Conservation (phyloP, 495 filamentous ascomycete species). For the Penicillium steckii region DNA sequence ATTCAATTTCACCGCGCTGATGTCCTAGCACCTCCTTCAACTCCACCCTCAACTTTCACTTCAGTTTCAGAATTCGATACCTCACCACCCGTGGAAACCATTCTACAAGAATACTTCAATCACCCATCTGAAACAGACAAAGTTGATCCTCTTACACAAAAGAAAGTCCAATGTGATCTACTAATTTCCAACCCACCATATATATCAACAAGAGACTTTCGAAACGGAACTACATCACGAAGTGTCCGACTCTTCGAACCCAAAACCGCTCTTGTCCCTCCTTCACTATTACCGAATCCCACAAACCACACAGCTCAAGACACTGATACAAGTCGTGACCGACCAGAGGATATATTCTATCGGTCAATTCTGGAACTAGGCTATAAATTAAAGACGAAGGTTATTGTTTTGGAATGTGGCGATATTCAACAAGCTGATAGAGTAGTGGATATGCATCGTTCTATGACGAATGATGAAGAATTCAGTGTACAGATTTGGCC, state of each 20-base stretch:
- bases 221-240: slow-evolving; percentile 55
- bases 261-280: slow-evolving; percentile 70
- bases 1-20: slow-evolving; percentile 54
- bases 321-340: not conserved
- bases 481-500: slow-evolving; percentile 22
- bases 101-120: slow-evolving; percentile 8
- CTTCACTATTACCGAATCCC: no score
- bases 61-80: not conserved
- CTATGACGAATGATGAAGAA: slow-evolving; percentile 2
- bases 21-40: slow-evolving; percentile 53
- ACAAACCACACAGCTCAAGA: no score
- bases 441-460: slow-evolving; percentile 22
- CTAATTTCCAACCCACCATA: slow-evolving; percentile 91
- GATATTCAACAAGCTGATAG: slow-evolving; percentile 33
- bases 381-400: slow-evolving; percentile 16
- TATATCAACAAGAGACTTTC: slow-evolving; percentile 63
- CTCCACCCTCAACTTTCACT: not conserved
- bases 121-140: not conserved
- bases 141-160: not conserved
- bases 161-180: slow-evolving; percentile 56
- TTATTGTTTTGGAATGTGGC: slow-evolving; percentile 42
- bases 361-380: slow-evolving; percentile 27
- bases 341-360: slow-evolving; percentile 42
- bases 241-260: slow-evolving; percentile 84
- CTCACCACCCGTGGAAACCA: slow-evolving; percentile 10